Base-by-base conservation (phyloP, 306 rosid species). In the Sophora flavescens region DNA sequence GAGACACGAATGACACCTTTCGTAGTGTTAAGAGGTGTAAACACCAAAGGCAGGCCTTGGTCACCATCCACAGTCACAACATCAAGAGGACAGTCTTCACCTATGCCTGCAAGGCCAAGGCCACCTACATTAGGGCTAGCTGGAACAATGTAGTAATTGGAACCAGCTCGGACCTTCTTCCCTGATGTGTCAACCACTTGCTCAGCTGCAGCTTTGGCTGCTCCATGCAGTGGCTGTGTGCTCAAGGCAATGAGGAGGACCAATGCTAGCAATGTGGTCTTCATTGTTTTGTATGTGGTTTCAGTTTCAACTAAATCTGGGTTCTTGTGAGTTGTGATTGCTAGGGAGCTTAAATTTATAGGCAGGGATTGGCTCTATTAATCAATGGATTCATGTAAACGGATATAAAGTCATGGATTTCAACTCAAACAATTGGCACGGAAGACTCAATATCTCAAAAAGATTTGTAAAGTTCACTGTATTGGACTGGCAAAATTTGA, bases 171-270 rank as follows among this genome's bases (percentile, higher is more conserved):
- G 7, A 78, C 47, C 13, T 13, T 78, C 45, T 78, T 78, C 1
- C 82, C 77, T 26, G 62, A 60, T 69, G 51, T 59, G 76, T 86
- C 92, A 41, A 79, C 78, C 71, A 88, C 89, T 12, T 75, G 60
- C 11, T 66, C 67, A 0, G 68, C 77, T n/a, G 53, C 47, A 41
- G 80, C 14, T 28, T 52, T 33, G 6, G 72, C 80, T n/a, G n/a
- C n/a, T n/a, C n/a, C n/a, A n/a, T n/a, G n/a, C n/a, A n/a, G n/a
- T 61, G 64, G 58, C 14, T 78, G 17, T 3, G 57, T 36, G 57
- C n/a, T n/a, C 9, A 72, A 35, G 18, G 45, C 54, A n/a, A n/a
- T n/a, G 15, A 77, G 32, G 8, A 59, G 10, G 16, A 68, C 2
- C 12, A 58, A 35, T 18, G 42, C 33, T 18, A 59, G n/a, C 53